Evolutionary conservation across 352 stramenopile species (phyloP).

Genomic region (Phytophthora palmivora): DNA sequence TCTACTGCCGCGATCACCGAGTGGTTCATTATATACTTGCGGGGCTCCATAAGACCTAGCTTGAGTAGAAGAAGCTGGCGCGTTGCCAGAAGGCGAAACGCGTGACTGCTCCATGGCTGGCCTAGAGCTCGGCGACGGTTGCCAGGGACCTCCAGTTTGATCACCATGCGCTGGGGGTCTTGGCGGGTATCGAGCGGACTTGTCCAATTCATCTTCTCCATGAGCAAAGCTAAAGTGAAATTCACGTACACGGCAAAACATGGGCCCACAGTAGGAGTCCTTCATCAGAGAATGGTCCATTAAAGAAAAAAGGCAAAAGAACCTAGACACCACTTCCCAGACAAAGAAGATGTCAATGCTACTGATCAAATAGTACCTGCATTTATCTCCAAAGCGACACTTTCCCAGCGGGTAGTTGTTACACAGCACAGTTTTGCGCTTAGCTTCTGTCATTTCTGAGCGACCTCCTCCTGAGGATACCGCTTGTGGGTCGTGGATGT

Average conservation of each 20-base stretch:
- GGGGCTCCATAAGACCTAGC: conserved; percentile 68
- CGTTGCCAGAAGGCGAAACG: conserved; percentile 32
- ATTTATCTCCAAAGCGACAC: conserved; percentile 88
- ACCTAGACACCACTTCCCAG: conserved; percentile 20
- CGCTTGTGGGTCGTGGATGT: conserved; percentile 57
- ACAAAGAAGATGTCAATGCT: conserved; percentile 22
- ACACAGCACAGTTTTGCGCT: conserved; percentile 82
- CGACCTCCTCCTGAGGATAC: conserved; percentile 19
- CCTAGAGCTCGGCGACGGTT: conserved; percentile 28
- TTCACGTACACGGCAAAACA: conserved; percentile 34
- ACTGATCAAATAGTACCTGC: conserved; percentile 66
- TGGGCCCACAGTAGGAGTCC: conserved; percentile 30
- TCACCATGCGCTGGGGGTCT: conserved; percentile 30
- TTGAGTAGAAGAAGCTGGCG: conserved; percentile 43
- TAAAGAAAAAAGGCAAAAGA: conserved; percentile 23
- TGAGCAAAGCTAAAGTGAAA: conserved; percentile 78
- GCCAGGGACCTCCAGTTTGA: conserved; percentile 35
- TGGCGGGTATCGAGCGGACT: conserved; percentile 15
- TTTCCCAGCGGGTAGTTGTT: conserved; percentile 72
- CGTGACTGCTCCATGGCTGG: conserved; percentile 28
- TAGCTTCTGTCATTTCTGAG: conserved; percentile 50
- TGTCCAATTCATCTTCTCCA: conserved; percentile 71
- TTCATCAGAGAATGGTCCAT: conserved; percentile 43
- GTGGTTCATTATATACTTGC: conserved; percentile 71
- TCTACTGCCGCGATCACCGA: conserved; percentile 55